Percentiles rank a stretch among this genome's conserved stretches.
phyloP scores from a whole-genome alignment of 768 basidiomycete species.

The Panaeolus papilionaceus region DNA sequence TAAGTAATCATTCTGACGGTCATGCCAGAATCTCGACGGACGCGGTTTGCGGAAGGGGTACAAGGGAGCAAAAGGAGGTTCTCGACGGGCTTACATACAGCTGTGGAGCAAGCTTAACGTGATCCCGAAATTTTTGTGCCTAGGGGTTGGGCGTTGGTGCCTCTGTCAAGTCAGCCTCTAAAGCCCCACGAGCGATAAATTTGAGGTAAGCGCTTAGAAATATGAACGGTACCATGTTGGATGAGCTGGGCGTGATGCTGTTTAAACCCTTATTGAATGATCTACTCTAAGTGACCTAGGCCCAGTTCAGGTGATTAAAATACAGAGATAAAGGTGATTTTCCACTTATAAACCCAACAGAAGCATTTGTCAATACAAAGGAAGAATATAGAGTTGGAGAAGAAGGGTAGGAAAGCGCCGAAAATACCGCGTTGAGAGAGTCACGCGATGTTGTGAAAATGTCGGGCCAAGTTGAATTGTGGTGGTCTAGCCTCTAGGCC shows the following conservation, averaged over 20 bases:
- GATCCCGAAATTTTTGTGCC: conserved; percentile 8
- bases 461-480: background rate
- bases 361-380: background rate
- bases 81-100: background rate
- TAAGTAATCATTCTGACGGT: conserved; percentile 2
- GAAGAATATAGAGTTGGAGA: background rate
- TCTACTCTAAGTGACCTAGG: background rate
- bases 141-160: background rate
- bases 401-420: conserved; percentile 3
- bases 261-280: background rate
- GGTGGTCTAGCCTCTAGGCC: conserved; percentile 11
- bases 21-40: background rate
- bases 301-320: background rate
- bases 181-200: background rate
- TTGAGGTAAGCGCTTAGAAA: conserved; percentile 4
- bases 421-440: background rate
- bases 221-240: background rate
- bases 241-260: background rate
- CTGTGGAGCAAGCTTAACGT: conserved; percentile 3
- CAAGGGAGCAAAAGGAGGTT: background rate
- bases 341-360: no score
- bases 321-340: no score
- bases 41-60: background rate
- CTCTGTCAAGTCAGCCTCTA: conserved; percentile 8
- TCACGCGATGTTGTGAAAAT: conserved; percentile 12